Evolutionary conservation across 805 yeast species (phyloP).

Genomic region (Zygoascus tannicola): DNA sequence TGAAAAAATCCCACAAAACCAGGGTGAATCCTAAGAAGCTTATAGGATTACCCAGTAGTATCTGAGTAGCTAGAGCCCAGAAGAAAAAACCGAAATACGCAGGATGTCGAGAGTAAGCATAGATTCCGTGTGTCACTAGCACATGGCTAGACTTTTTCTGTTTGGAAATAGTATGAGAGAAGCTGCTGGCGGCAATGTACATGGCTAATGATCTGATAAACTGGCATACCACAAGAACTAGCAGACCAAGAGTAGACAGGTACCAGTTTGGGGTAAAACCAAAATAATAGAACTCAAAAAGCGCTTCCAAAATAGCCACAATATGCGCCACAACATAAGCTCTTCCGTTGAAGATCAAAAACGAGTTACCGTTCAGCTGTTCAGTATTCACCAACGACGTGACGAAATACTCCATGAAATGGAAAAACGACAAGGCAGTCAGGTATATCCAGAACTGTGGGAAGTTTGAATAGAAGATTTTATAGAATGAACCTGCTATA

Average conservation of each 20-base stretch:
- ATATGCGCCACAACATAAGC: constrained; percentile 51
- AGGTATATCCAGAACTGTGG: constrained; percentile 40
- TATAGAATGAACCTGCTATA: constrained; percentile 13
- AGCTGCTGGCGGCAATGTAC: constrained; percentile 80
- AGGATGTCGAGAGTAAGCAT: constrained; percentile 67
- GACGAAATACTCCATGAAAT: constrained; percentile 68
- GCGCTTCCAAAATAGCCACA: constrained; percentile 43
- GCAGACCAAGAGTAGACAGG: constrained; percentile 38
- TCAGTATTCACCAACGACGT: constrained; percentile 67
- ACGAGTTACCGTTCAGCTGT: constrained; percentile 62
- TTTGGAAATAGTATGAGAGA: constrained; percentile 68
- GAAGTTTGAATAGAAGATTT: constrained; percentile 3
- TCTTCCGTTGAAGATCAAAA: constrained; percentile 53
- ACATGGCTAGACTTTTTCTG: constrained; percentile 45
- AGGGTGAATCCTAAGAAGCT: constrained; percentile 43
- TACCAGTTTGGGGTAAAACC: constrained; percentile 24
- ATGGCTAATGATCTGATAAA: constrained; percentile 61
- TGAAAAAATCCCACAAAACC: constrained; percentile 64
- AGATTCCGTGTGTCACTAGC: constrained; percentile 68
- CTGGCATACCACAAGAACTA: constrained; percentile 53
- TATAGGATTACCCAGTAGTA: constrained; percentile 58
- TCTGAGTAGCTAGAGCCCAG: constrained; percentile 87
- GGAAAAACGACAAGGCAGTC: constrained; percentile 51
- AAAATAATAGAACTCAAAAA: constrained; percentile 34
- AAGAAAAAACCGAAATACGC: constrained; percentile 84